Percentiles rank a stretch among this genome's conserved stretches.
These are phyloP conservation scores for Blastocystis sp. DNA, from an alignment of 352 stramenopile species.

Conservation along the genomic window DNA sequence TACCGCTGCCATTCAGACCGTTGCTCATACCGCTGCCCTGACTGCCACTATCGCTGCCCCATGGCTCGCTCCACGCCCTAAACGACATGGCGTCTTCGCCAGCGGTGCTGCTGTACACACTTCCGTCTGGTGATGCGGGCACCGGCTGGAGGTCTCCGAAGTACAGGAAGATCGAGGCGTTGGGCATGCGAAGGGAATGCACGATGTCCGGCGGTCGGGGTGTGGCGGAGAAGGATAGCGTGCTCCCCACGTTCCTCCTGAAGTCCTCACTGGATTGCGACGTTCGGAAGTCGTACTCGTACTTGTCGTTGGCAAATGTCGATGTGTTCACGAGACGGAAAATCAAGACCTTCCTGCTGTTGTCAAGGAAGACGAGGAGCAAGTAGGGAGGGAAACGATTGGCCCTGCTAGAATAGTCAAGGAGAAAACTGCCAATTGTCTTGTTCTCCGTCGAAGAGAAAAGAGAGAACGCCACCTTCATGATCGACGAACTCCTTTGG, in stretches of 20 bases:
- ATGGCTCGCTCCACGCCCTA: no score
- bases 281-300: neutral
- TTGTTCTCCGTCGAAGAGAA: neutral
- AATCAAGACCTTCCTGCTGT: neutral
- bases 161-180: no score
- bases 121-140: no score
- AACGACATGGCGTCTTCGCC: no score
- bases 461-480: neutral
- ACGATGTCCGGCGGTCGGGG: no score
- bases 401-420: neutral
- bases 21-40: no score
- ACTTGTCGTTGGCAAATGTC: neutral
- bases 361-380: neutral
- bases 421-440: neutral
- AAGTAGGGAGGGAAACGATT: neutral
- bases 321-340: neutral
- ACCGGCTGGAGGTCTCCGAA: no score
- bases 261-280: neutral
- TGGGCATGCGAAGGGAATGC: no score
- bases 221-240: no score
- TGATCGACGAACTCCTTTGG: neutral
- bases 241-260: neutral
- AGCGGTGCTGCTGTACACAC: no score
- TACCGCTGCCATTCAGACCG: no score
- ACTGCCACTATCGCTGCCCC: no score